A percentile compares a stretch with the other conserved stretches of the same genome.
Evolutionary conservation across 805 yeast species (phyloP).

Genomic region (Saccharomycopsis capsularis): DNA sequence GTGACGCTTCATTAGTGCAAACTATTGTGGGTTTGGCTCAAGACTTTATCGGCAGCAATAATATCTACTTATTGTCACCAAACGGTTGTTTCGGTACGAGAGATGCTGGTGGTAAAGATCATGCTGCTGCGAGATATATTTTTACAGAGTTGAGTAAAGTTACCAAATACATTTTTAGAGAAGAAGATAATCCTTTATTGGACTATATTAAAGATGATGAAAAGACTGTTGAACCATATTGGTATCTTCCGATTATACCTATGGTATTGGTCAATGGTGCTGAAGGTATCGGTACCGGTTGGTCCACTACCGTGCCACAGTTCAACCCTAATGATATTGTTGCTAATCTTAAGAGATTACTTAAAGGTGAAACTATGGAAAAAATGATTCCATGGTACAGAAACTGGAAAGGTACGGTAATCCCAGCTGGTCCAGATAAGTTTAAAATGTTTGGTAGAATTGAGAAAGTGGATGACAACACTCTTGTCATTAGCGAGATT

Average conservation of each 20-base stretch:
- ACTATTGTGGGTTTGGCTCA: slow-evolving; percentile 94
- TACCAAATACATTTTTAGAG: slow-evolving; percentile 69
- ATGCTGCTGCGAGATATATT: slow-evolving; percentile 96
- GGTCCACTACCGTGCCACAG: slow-evolving; percentile 91
- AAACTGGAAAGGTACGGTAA: slow-evolving; percentile 89
- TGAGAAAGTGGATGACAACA: slow-evolving; percentile 70
- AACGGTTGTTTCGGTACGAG: slow-evolving; percentile 96
- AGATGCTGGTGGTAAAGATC: slow-evolving; percentile 96
- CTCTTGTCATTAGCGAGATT: slow-evolving; percentile 83
- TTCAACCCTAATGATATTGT: slow-evolving; percentile 84
- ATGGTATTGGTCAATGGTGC: slow-evolving; percentile 93
- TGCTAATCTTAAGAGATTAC: slow-evolving; percentile 59
- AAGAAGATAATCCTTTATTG: slow-evolving; percentile 71
- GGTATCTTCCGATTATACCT: slow-evolving; percentile 92
- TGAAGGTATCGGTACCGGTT: slow-evolving; percentile 98
- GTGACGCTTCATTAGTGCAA: slow-evolving; percentile 80
- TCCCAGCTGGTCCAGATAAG: slow-evolving; percentile 54
- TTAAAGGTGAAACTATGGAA: slow-evolving; percentile 62
- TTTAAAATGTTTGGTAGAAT: slow-evolving; percentile 74
- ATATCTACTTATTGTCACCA: slow-evolving; percentile 76
- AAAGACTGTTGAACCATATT: slow-evolving; percentile 87
- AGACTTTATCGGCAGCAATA: slow-evolving; percentile 88
- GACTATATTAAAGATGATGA: slow-evolving; percentile 88
- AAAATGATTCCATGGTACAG: slow-evolving; percentile 90
- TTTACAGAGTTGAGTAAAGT: slow-evolving; percentile 75